These are phyloP conservation scores for Herpotrichia juniperi DNA, from an alignment of 2,329 filamentous ascomycete genomes.

Conservation along the genomic window DNA sequence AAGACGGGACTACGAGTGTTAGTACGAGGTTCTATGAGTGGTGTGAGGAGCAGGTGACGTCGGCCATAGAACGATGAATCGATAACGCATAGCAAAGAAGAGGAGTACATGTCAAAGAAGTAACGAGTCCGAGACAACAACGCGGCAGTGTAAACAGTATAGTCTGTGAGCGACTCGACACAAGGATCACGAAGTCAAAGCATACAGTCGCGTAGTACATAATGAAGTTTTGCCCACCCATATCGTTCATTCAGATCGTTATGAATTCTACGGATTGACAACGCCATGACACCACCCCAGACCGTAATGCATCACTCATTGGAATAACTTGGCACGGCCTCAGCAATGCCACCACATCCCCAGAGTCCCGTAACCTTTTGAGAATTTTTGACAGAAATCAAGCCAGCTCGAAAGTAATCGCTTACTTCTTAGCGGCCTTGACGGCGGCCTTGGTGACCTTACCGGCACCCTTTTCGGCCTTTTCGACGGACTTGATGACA, in stretches of 20 bases:
- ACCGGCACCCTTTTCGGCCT: slow-evolving; percentile 55
- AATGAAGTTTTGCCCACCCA: slow-evolving; percentile 33
- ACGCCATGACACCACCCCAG: slow-evolving; percentile 39
- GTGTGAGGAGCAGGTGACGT: slow-evolving; percentile 17
- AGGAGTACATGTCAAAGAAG: no score
- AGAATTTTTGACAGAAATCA: slow-evolving; percentile 38
- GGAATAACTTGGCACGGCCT: slow-evolving; percentile 43
- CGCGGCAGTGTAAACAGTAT: no score
- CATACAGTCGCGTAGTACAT: background rate
- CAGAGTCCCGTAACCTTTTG: slow-evolving; percentile 42
- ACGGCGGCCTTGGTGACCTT: slow-evolving; percentile 59
- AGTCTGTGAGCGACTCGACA: background rate
- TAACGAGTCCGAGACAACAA: background rate
- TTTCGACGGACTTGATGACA: slow-evolving; percentile 78
- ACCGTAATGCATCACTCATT: slow-evolving; percentile 46
- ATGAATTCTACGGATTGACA: slow-evolving; percentile 48
- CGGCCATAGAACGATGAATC: slow-evolving; percentile 1
- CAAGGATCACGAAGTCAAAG: background rate
- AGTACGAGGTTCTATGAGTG: slow-evolving; percentile 19
- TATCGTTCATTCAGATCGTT: slow-evolving; percentile 45
- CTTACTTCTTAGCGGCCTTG: slow-evolving; percentile 52
- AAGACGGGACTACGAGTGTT: slow-evolving; percentile 11
- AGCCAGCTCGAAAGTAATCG: slow-evolving; percentile 35
- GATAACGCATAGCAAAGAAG: no score
- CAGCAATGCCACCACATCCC: slow-evolving; percentile 46